Evolutionary conservation across 2,329 filamentous ascomycete genomes (phyloP).

Genomic region (Fusarium sp.): DNA sequence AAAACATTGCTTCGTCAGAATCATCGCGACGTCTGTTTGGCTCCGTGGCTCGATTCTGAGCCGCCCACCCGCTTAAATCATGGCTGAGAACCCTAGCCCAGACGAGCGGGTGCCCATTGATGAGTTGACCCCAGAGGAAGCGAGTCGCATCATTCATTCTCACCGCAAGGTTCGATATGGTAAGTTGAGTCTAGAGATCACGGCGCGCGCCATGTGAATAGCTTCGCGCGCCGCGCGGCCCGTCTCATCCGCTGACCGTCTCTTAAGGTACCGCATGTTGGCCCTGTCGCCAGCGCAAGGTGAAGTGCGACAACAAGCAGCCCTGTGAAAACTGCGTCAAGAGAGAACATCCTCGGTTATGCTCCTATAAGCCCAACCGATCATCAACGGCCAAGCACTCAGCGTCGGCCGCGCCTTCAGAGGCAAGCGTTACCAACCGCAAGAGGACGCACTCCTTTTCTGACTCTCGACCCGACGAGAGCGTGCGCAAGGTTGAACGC

Average conservation of each 20-base stretch:
- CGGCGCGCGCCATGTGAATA: slow-evolving; percentile 19
- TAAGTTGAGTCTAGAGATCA: slow-evolving; percentile 49
- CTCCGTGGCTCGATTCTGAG: slow-evolving; percentile 36
- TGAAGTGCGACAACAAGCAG: slow-evolving; percentile 73
- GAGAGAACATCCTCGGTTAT: slow-evolving; percentile 69
- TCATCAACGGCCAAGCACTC: slow-evolving; percentile 51
- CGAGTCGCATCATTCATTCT: slow-evolving; percentile 72
- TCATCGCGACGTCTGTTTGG: slow-evolving; percentile 40
- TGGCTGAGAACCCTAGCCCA: slow-evolving; percentile 56
- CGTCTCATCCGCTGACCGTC: slow-evolving; percentile 27
- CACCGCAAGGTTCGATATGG: slow-evolving; percentile 74
- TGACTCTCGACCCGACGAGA: slow-evolving; percentile 43
- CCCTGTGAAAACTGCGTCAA: slow-evolving; percentile 74
- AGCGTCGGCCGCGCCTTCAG: slow-evolving; percentile 41
- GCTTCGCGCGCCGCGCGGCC: slow-evolving; percentile 11
- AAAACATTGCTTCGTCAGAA: slow-evolving; percentile 39
- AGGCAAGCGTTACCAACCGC: slow-evolving; percentile 39
- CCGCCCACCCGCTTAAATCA: slow-evolving; percentile 45
- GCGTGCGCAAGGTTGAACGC: slow-evolving; percentile 47
- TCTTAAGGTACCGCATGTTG: slow-evolving; percentile 67
- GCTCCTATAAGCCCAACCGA: slow-evolving; percentile 71
- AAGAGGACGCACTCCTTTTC: slow-evolving; percentile 50
- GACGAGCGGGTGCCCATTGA: slow-evolving; percentile 59
- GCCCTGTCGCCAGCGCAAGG: slow-evolving; percentile 72
- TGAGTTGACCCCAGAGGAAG: slow-evolving; percentile 69